Evolutionary conservation across 1,284 basidiomycete genomes (phyloP).

Genomic region (Paramarasmius palmivorus): DNA sequence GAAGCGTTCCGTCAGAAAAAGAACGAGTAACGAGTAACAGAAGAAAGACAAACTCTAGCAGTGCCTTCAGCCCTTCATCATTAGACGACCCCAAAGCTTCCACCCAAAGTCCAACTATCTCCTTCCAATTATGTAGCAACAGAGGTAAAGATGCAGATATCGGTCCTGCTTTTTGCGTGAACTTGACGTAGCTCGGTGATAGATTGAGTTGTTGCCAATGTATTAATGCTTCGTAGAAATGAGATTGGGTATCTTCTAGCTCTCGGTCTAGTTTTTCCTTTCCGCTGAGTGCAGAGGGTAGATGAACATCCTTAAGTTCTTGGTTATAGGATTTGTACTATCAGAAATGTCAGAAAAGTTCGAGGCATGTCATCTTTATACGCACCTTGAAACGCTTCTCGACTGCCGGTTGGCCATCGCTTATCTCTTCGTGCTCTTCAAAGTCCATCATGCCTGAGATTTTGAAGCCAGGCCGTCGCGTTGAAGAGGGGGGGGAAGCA

Average conservation of each 20-base stretch:
- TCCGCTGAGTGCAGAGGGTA: constrained; percentile 63
- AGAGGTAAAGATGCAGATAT: constrained; percentile 80
- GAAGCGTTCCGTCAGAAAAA: constrained; percentile 18
- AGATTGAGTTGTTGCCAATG: constrained; percentile 83
- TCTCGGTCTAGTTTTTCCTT: constrained; percentile 39
- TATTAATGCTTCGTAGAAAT: constrained; percentile 68
- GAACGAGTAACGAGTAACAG: constrained; percentile 3
- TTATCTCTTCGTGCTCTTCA: neutral
- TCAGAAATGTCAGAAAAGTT: neutral
- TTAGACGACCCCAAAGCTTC: constrained; percentile 54
- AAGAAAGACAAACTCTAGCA: constrained; percentile 65
- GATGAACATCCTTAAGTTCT: constrained; percentile 68
- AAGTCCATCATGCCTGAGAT: no score
- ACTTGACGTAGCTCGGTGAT: constrained; percentile 71
- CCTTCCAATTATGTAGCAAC: constrained; percentile 77
- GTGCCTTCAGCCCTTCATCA: constrained; percentile 65
- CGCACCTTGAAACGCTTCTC: constrained; percentile 15
- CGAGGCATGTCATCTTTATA: neutral
- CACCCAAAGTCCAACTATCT: constrained; percentile 66
- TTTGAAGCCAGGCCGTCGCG: no score
- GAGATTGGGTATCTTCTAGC: constrained; percentile 72
- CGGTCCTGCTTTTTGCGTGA: constrained; percentile 59
- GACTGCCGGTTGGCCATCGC: neutral
- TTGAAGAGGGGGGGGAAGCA: no score
- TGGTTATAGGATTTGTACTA: constrained; percentile 76